These are phyloP conservation scores for Rhynchospora tenuis DNA, from an alignment of 176 grass and related monocot genomes.

Conservation along the genomic window DNA sequence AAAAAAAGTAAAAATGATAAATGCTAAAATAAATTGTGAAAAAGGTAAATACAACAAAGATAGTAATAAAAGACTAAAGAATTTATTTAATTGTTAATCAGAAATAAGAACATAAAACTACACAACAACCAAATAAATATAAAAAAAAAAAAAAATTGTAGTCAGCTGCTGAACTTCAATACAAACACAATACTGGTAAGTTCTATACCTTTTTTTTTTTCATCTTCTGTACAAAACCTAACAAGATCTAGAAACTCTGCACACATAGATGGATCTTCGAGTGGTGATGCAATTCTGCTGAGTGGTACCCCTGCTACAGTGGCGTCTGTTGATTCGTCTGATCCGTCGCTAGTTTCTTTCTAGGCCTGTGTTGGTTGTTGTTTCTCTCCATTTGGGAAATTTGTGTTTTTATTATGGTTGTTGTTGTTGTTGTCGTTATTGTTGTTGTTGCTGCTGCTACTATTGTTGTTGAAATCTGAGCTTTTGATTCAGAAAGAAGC, in stretches of 20 bases:
- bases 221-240: slow-evolving; percentile 30
- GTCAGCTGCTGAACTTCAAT: neutral
- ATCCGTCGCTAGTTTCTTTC: slow-evolving; percentile 37
- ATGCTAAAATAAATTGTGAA: too few species aligned
- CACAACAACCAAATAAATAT: too few species aligned
- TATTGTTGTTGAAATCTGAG: neutral
- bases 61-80: too few species aligned
- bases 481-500: slow-evolving; percentile 20
- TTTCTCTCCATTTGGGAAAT: slow-evolving; percentile 59
- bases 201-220: neutral
- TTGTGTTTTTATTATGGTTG: too few species aligned
- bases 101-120: too few species aligned
- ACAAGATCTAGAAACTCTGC: slow-evolving; percentile 70
- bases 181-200: neutral
- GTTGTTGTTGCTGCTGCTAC: neutral
- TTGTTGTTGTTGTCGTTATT: slow-evolving; percentile 43
- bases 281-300: slow-evolving; percentile 58
- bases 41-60: too few species aligned
- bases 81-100: too few species aligned
- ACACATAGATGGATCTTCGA: slow-evolving; percentile 95
- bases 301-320: slow-evolving; percentile 41
- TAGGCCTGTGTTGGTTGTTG: slow-evolving; percentile 39
- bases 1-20: too few species aligned
- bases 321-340: slow-evolving; percentile 38
- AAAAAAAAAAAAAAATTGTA: too few species aligned